phyloP scores from a whole-genome alignment of 129 eudicot species.

The Chrysanthemum seticuspe region DNA sequence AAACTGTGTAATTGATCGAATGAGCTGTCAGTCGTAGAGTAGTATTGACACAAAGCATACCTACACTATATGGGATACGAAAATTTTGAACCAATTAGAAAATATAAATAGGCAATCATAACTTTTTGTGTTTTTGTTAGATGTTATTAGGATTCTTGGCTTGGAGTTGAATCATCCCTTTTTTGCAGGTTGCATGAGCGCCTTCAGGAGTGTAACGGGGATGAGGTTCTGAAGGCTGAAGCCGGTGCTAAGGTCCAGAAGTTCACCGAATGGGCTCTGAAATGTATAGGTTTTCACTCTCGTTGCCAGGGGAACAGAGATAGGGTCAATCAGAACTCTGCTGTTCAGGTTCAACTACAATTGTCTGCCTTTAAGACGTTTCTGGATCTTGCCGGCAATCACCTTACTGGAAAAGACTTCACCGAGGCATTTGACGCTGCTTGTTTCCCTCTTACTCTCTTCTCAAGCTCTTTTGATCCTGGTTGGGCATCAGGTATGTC shows the following conservation, averaged over 20 bases:
- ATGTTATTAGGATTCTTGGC: background rate
- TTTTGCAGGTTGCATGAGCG: slow-evolving; percentile 79
- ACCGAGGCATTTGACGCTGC: slow-evolving; percentile 99
- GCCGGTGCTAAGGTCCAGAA: slow-evolving; percentile 97
- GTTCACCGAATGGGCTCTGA: slow-evolving; percentile 98
- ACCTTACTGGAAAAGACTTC: slow-evolving; percentile 84
- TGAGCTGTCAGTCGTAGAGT: too few species aligned
- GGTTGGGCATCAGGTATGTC: slow-evolving; percentile 98
- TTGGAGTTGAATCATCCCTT: background rate
- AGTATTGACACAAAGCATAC: too few species aligned
- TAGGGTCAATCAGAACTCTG: slow-evolving; percentile 67
- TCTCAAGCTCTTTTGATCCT: slow-evolving; percentile 92
- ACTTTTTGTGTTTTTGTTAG: background rate
- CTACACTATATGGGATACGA: too few species aligned
- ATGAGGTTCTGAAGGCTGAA: slow-evolving; percentile 93
- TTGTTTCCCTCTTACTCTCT: slow-evolving; percentile 95
- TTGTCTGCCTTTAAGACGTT: slow-evolving; percentile 83
- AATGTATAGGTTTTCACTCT: slow-evolving; percentile 94
- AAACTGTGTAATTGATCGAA: too few species aligned
- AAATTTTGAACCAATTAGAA: too few species aligned
- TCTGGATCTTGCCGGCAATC: slow-evolving; percentile 90
- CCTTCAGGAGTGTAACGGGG: slow-evolving; percentile 94
- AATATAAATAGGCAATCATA: too few species aligned
- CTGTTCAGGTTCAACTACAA: slow-evolving; percentile 81
- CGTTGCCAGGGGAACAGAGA: slow-evolving; percentile 80